A percentile compares a stretch with the other conserved stretches of the same genome.
Evolutionary conservation across 768 basidiomycete genomes (phyloP).

Genomic region (Boletus rubescentipes): DNA sequence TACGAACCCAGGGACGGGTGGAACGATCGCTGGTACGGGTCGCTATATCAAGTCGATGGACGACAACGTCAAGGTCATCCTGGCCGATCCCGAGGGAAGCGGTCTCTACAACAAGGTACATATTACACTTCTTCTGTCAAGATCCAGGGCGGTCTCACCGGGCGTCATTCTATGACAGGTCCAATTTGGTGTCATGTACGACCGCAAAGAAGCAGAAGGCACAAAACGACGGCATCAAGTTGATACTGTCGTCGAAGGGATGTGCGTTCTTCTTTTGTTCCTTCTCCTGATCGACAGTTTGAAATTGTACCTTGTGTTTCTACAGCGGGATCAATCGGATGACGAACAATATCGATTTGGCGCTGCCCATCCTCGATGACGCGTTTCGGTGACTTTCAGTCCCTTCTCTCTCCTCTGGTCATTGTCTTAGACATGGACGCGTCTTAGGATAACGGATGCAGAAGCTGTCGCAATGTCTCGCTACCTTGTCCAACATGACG

Average conservation of each 20-base stretch:
- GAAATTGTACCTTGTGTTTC: background rate
- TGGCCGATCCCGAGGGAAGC: constrained; percentile 92
- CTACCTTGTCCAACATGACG: constrained; percentile 86
- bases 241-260: constrained; percentile 94
- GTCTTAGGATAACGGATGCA: constrained; percentile 76
- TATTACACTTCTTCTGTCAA: background rate
- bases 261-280: constrained; percentile 43
- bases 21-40: constrained; percentile 87
- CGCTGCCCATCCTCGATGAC: constrained; percentile 82
- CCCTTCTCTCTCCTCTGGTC: background rate
- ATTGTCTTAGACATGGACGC: background rate
- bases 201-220: constrained; percentile 89
- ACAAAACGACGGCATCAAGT: constrained; percentile 92
- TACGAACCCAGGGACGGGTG: constrained; percentile 76
- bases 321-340: constrained; percentile 88
- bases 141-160: background rate
- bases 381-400: constrained; percentile 67
- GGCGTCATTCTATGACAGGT: constrained; percentile 44
- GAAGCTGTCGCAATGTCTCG: constrained; percentile 97
- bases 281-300: constrained; percentile 7
- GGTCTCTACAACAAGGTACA: constrained; percentile 90
- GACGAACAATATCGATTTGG: constrained; percentile 87
- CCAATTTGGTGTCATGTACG: constrained; percentile 93
- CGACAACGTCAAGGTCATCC: constrained; percentile 61
- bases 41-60: constrained; percentile 76